Evolutionary conservation across 2,329 filamentous ascomycete genomes (phyloP).

Genomic region (Neoarthrinium moseri): DNA sequence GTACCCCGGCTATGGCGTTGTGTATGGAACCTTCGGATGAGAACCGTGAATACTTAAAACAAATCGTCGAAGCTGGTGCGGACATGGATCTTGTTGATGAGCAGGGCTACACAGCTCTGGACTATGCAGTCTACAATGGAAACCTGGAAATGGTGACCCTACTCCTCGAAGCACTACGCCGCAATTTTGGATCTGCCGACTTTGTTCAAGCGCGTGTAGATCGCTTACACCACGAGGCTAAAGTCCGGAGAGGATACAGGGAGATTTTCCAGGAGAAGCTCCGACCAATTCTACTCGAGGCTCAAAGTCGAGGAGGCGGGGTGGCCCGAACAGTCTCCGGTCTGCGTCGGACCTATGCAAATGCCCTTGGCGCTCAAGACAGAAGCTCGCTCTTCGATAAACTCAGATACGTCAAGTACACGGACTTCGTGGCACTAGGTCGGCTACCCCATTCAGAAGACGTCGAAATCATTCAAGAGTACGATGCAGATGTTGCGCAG

Average conservation of each 20-base stretch:
- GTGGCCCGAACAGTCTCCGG: too few species aligned
- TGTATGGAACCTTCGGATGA: neutral
- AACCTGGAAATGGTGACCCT: slow-evolving; percentile 5
- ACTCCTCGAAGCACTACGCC: neutral
- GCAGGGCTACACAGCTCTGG: slow-evolving; percentile 34
- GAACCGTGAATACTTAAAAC: neutral
- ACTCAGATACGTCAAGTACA: neutral
- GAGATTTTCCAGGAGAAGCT: slow-evolving; percentile 36
- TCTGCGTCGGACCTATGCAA: neutral
- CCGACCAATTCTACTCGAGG: slow-evolving; percentile 28
- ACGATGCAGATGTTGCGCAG: too few species aligned
- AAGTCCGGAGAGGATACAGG: slow-evolving; percentile 32
- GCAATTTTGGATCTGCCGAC: neutral
- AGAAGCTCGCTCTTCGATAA: neutral
- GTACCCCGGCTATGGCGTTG: neutral
- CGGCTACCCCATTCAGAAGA: neutral
- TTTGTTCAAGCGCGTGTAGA: slow-evolving; percentile 1
- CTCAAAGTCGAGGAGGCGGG: slow-evolving; percentile 3
- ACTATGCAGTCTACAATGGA: slow-evolving; percentile 33
- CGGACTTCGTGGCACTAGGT: neutral
- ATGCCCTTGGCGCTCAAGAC: neutral
- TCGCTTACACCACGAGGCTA: slow-evolving; percentile 23
- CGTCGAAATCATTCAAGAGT: too few species aligned
- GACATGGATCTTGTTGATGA: slow-evolving; percentile 30
- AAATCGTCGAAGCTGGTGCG: slow-evolving; percentile 26